A percentile compares a stretch with the other conserved stretches of the same genome.
These are phyloP conservation scores for Gossypium raimondii DNA, from an alignment of 345 rosid genomes.

Conservation along the genomic window DNA sequence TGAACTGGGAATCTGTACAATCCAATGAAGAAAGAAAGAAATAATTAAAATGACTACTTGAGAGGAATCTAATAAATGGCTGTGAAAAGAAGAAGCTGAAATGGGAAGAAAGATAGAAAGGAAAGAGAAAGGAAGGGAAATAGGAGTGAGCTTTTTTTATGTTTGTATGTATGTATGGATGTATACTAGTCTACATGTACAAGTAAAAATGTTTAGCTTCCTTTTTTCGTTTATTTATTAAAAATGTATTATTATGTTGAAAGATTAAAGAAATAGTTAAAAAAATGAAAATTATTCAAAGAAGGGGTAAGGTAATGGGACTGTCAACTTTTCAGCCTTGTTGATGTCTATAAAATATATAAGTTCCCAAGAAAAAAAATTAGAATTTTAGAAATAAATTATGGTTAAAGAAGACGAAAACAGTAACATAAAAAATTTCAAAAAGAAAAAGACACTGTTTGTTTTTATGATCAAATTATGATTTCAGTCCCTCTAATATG, in stretches of 20 bases:
- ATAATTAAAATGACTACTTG: conserved; percentile 27
- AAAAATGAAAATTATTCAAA: background rate
- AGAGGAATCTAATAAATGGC: conserved; percentile 60
- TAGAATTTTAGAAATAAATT: background rate
- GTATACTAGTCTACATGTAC: conserved; percentile 24
- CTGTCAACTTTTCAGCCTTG: conserved; percentile 40
- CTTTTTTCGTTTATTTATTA: conserved; percentile 3
- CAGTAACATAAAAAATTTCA: background rate
- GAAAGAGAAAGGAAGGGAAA: conserved; percentile 8
- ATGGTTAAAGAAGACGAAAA: background rate
- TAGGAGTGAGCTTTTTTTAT: conserved; percentile 2
- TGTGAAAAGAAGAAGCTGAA: conserved; percentile 35
- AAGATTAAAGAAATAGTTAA: background rate
- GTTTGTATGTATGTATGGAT: conserved; percentile 17
- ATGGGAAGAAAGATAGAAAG: conserved; percentile 18
- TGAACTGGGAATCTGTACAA: conserved; percentile 40
- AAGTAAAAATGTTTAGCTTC: conserved; percentile 22
- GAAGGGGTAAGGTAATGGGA: conserved; percentile 15
- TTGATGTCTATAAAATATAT: background rate
- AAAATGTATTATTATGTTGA: background rate
- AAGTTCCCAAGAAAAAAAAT: background rate
- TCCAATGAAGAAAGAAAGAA: conserved; percentile 33
- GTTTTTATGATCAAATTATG: no score
- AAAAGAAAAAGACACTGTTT: background rate
- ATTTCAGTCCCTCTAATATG: no score